Evolutionary conservation across 768 basidiomycete genomes (phyloP).

Genomic region (Jaapia argillacea): DNA sequence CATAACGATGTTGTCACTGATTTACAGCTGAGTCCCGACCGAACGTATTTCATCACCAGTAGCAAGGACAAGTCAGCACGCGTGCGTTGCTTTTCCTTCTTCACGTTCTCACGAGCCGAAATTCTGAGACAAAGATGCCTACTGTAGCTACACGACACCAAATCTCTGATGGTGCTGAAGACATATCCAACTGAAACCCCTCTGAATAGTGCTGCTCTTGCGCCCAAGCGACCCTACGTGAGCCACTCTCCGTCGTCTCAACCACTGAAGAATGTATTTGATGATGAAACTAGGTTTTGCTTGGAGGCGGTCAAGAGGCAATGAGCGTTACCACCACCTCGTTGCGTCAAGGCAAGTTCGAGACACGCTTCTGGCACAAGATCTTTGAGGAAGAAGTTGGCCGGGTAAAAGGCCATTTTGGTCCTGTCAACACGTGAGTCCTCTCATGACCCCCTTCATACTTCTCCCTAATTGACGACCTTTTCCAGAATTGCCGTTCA

Average conservation of each 20-base stretch:
- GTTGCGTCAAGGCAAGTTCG: constrained; percentile 91
- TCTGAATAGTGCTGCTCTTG: constrained; percentile 85
- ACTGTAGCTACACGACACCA: constrained; percentile 77
- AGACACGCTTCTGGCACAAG: constrained; percentile 97
- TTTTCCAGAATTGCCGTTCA: constrained; percentile 77
- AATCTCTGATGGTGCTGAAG: constrained; percentile 84
- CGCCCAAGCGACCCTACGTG: constrained; percentile 80
- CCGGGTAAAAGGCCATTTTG: constrained; percentile 95
- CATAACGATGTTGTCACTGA: constrained; percentile 87
- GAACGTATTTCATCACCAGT: constrained; percentile 92
- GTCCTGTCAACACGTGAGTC: constrained; percentile 90
- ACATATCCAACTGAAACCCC: constrained; percentile 91
- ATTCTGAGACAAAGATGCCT: neutral
- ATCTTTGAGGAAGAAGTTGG: constrained; percentile 96
- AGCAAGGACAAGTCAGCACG: constrained; percentile 96
- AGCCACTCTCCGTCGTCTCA: constrained; percentile 11
- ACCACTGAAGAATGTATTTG: neutral
- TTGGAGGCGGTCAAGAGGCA: constrained; percentile 97
- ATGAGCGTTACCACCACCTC: constrained; percentile 97
- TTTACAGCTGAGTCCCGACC: constrained; percentile 81
- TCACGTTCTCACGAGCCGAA: neutral
- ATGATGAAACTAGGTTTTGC: constrained; percentile 79
- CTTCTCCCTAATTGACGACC: constrained; percentile 3
- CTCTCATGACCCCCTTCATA: neutral
- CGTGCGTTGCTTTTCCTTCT: constrained; percentile 32